phyloP scores from a whole-genome alignment of 371 early-diverging fungal species.

The Haplosporangium sp. region DNA sequence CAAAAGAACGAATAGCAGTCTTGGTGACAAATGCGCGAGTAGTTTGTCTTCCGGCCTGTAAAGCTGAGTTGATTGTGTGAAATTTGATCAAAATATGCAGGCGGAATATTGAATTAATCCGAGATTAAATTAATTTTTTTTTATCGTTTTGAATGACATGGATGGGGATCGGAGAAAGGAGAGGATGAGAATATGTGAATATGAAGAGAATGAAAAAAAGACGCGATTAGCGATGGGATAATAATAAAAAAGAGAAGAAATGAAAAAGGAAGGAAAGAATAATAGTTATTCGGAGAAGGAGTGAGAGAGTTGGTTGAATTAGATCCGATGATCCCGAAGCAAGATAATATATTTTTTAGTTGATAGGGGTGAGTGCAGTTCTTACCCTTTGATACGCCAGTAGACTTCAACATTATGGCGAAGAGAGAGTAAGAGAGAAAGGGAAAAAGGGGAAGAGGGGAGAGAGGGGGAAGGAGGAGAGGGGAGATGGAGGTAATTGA shows the following conservation, averaged over 20 bases:
- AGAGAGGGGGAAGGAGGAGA: not conserved
- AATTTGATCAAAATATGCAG: not conserved
- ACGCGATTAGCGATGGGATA: not conserved
- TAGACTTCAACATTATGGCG: conserved; percentile 7
- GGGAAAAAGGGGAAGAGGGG: not conserved
- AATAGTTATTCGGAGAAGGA: not conserved
- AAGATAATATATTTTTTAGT: not conserved
- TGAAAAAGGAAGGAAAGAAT: not conserved
- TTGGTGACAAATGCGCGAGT: not conserved
- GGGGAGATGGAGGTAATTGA: not conserved
- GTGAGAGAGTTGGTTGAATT: not conserved
- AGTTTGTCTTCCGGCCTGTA: conserved; percentile 7
- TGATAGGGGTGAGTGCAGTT: not conserved
- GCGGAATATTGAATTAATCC: not conserved
- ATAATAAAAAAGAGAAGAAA: not conserved
- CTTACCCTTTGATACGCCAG: conserved; percentile 15
- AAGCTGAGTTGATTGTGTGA: not conserved
- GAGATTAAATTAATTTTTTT: not conserved
- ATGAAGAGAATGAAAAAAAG: not conserved
- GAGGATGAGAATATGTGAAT: not conserved
- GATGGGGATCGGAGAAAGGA: not conserved
- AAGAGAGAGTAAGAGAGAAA: not conserved
- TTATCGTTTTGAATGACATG: not conserved
- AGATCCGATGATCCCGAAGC: conserved; percentile 13
- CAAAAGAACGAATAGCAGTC: conserved; percentile 41